phyloP scores from a whole-genome alignment of 352 stramenopile species.

The Globisporangium yorkense region DNA sequence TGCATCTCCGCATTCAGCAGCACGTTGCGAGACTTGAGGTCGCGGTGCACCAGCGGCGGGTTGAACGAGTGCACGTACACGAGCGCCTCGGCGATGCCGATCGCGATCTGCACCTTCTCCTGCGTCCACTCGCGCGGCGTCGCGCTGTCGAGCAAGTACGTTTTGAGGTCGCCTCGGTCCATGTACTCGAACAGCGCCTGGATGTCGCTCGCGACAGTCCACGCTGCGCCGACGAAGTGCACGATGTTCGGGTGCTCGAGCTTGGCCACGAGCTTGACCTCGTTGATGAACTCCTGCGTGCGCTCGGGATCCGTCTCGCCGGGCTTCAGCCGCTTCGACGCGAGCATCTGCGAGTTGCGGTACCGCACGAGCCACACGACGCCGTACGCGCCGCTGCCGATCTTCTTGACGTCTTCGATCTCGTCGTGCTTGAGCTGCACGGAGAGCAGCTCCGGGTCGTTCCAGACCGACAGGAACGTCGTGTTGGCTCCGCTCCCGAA shows the following conservation, averaged over 20 bases:
- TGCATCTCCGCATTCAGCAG: constrained; percentile 20
- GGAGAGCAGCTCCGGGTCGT: constrained; percentile 40
- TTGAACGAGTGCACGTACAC: constrained; percentile 48
- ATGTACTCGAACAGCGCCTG: too few relatives aligned
- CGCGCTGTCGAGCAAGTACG: too few relatives aligned
- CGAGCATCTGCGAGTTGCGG: constrained; percentile 26
- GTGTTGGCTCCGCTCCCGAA: neutral
- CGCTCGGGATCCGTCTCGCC: constrained; percentile 33
- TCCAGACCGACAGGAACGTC: constrained; percentile 28
- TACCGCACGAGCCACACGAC: constrained; percentile 47
- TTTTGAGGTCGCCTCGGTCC: too few relatives aligned
- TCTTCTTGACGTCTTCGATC: constrained; percentile 30
- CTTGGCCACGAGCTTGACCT: constrained; percentile 47
- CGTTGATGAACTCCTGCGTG: constrained; percentile 37
- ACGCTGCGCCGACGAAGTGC: constrained; percentile 42
- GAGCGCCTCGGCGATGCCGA: constrained; percentile 29
- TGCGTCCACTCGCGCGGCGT: too few relatives aligned
- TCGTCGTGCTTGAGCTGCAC: constrained; percentile 46
- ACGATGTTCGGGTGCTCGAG: constrained; percentile 47
- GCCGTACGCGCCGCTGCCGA: constrained; percentile 27
- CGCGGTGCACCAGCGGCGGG: constrained; percentile 31
- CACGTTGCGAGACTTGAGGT: constrained; percentile 40
- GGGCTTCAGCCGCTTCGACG: constrained; percentile 42
- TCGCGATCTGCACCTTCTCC: constrained; percentile 26
- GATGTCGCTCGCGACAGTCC: constrained; percentile 23